These are phyloP conservation scores for Lachnellula cervina DNA, from an alignment of 2,329 filamentous ascomycete species.

Conservation along the genomic window DNA sequence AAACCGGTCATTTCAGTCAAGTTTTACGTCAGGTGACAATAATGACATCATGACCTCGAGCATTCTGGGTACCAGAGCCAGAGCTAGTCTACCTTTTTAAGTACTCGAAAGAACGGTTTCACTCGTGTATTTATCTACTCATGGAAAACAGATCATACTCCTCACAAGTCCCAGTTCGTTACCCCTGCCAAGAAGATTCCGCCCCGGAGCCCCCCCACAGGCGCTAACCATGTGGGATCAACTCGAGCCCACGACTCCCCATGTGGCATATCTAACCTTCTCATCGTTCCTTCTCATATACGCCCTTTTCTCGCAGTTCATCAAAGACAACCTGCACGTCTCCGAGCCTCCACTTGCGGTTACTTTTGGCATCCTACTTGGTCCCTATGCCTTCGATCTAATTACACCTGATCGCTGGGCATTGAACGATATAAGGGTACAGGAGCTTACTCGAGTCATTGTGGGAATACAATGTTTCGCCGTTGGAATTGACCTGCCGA, in stretches of 20 bases:
- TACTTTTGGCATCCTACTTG: conserved; percentile 65
- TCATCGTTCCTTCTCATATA: conserved; percentile 55
- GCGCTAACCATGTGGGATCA: conserved; percentile 41
- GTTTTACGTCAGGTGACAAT: too few species aligned
- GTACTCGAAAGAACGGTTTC: too few species aligned
- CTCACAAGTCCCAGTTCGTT: background rate
- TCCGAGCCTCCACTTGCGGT: conserved; percentile 58
- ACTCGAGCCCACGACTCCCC: conserved; percentile 49
- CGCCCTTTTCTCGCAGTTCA: conserved; percentile 54
- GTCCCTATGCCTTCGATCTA: conserved; percentile 60
- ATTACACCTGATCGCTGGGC: conserved; percentile 60
- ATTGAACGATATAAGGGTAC: conserved; percentile 61
- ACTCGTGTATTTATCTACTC: too few species aligned
- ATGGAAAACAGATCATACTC: too few species aligned
- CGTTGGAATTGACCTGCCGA: conserved; percentile 66
- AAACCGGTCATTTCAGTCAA: too few species aligned
- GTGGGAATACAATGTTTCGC: conserved; percentile 70
- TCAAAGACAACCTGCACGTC: conserved; percentile 55
- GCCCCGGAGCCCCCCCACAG: background rate
- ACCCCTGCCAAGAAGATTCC: background rate
- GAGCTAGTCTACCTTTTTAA: too few species aligned
- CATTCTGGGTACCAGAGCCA: too few species aligned
- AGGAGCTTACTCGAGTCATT: conserved; percentile 68
- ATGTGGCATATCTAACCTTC: conserved; percentile 54
- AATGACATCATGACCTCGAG: too few species aligned